Base-by-base conservation (phyloP, 371 early-diverging fungal genomes). In the Fennellomyces sp. region DNA sequence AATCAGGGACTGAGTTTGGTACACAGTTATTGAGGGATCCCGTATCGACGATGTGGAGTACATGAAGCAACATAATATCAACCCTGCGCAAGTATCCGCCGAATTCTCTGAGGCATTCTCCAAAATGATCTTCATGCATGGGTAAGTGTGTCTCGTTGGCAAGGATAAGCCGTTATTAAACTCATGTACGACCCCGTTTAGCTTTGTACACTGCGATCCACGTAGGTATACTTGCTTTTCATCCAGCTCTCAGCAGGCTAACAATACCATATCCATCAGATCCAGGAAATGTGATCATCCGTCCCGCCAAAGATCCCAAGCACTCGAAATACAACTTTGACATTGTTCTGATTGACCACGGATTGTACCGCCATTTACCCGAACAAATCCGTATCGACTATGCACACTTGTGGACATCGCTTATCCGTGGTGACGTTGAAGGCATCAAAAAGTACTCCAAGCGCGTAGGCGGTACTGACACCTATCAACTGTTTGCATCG, bases 51-150 rank as follows among this genome's bases (percentile, higher is more conserved):
- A 97, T 65, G 45, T 87, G n/a, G 72, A 67, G 1, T 95, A 84
- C 60, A 79, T 95, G 71, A 65, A 82, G 13, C 48, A 70, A 21
- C 83, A 95, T 69, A 60, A 63, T 25, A 94, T 96, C 57, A 75
- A 88, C 51, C 90, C 94, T 1, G 72, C 73, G 2, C 76, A 84
- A 8, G 94, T 97, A 11, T 89, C 94, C 5, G 73, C 78, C 21
- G 87, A 90, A 60, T 78, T 97, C 35, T 83, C 88, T 0, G 76
- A 83, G 10, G 83, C 88, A 3, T 96, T 93, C 68, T 86, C 89
- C 1, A 91, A 96, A 61, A 97, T 97, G 98, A 95, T 95, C 39
- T 97, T 91, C 68, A 68, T 88, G 41, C 87, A 94, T 63, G 96
- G 94, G 73, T 79, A 69, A 70, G 50, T 45, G n/a, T 10, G 1